Evolutionary conservation across 495 filamentous ascomycete species (phyloP).

Genomic region (Aspergillus ostianus): DNA sequence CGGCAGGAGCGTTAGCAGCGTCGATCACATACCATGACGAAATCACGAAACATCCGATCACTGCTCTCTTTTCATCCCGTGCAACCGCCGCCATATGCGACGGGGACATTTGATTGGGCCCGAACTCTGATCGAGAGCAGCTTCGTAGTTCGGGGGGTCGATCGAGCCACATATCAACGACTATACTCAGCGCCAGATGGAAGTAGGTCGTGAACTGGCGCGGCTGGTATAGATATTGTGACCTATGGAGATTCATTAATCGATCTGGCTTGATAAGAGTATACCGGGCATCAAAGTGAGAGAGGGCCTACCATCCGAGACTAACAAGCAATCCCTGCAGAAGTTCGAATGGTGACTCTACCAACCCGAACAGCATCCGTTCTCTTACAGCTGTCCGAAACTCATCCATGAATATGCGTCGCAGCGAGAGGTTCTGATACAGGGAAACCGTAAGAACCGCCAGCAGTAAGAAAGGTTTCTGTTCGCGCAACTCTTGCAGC

Average conservation of each 20-base stretch:
- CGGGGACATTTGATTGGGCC: neutral
- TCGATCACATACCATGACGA: constrained; percentile 16
- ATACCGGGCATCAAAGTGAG: neutral
- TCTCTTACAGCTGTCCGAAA: constrained; percentile 21
- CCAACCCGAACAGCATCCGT: constrained; percentile 3
- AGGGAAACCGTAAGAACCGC: constrained; percentile 39
- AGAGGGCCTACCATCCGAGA: neutral
- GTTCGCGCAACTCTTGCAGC: constrained; percentile 22
- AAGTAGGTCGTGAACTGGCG: neutral
- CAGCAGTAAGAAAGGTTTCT: constrained; percentile 35
- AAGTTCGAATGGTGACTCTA: neutral
- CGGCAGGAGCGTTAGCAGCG: neutral
- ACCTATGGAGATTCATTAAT: neutral
- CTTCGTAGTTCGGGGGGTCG: constrained; percentile 21
- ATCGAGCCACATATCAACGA: constrained; percentile 41
- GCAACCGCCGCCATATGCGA: neutral
- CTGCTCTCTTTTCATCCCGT: constrained; percentile 21
- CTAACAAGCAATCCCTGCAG: neutral
- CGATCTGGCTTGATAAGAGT: neutral
- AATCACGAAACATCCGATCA: constrained; percentile 24
- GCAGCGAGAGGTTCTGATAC: constrained; percentile 33
- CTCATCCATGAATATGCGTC: constrained; percentile 36
- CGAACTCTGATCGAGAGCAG: neutral
- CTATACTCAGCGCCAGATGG: constrained; percentile 42
- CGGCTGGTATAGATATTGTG: neutral